Conservation (phyloP, 2,329 filamentous ascomycete genomes). For the Penicillium sp. region DNA sequence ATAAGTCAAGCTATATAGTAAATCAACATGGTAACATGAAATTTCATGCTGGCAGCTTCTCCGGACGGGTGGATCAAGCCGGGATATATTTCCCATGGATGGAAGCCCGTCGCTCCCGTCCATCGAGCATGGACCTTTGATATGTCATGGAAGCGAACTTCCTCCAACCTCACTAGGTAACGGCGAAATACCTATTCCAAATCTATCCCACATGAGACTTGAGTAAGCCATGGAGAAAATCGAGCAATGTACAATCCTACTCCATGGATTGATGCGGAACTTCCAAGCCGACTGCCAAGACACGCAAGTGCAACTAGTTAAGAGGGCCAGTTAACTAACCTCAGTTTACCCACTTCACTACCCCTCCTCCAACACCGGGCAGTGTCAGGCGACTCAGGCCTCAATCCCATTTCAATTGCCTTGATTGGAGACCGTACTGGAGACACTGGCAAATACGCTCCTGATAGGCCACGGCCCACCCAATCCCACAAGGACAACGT, state of each 20-base stretch:
- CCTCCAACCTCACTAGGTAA: too few species aligned
- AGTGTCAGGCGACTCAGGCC: too few species aligned
- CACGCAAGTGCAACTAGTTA: too few species aligned
- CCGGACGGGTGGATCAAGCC: not conserved
- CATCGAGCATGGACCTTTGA: too few species aligned
- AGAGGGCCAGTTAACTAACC: too few species aligned
- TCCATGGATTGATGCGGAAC: not conserved
- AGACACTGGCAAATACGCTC: not conserved
- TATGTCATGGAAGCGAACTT: too few species aligned
- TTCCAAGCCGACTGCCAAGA: conserved; percentile 15
- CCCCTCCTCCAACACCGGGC: conserved; percentile 2
- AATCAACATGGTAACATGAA: not conserved
- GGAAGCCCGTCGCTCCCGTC: too few species aligned
- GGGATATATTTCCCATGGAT: too few species aligned
- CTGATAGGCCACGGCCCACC: not conserved
- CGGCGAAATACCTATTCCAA: too few species aligned
- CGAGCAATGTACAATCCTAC: too few species aligned
- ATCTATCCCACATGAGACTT: too few species aligned
- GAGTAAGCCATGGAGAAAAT: too few species aligned
- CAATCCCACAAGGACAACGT: not conserved
- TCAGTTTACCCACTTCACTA: conserved; percentile 15
- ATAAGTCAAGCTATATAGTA: not conserved
- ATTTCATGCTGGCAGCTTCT: not conserved
- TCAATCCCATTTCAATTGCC: not conserved
- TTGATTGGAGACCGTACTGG: not conserved